Evolutionary conservation across 1,284 basidiomycete species (phyloP).

Genomic region (Irpex rosettiformis): DNA sequence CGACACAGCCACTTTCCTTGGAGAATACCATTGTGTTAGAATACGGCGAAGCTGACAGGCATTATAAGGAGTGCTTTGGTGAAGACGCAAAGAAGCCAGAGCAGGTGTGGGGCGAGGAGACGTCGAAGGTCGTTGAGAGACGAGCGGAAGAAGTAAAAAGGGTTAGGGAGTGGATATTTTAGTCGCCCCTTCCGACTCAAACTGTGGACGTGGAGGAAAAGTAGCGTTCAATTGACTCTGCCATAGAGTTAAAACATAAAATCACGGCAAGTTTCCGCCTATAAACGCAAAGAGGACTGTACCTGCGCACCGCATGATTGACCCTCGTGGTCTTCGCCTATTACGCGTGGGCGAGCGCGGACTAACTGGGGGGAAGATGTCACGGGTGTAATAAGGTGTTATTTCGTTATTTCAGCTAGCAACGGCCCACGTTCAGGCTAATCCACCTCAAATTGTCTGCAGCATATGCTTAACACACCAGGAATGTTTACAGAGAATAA

Average conservation of each 20-base stretch:
- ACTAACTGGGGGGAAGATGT: slow-evolving; percentile 12
- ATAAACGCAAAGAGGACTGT: background rate
- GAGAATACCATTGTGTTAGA: slow-evolving; percentile 86
- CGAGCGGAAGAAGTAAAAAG: slow-evolving; percentile 47
- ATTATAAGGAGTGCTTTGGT: slow-evolving; percentile 51
- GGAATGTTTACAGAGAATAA: too few species aligned
- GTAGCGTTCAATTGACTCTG: background rate
- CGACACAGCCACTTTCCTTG: slow-evolving; percentile 51
- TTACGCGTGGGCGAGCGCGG: slow-evolving; percentile 4
- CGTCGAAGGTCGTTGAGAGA: slow-evolving; percentile 50
- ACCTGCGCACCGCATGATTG: slow-evolving; percentile 3
- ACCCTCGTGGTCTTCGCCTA: slow-evolving; percentile 1
- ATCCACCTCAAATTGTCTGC: too few species aligned
- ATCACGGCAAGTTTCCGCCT: background rate
- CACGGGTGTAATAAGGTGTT: background rate
- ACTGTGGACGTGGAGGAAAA: background rate
- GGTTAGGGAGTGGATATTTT: slow-evolving; percentile 40
- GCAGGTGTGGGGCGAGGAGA: slow-evolving; percentile 66
- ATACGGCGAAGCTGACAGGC: slow-evolving; percentile 65
- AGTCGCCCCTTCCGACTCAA: background rate
- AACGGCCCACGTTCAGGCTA: background rate
- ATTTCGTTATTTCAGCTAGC: background rate
- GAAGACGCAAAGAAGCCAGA: slow-evolving; percentile 33
- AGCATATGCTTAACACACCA: too few species aligned
- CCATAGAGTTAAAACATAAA: background rate